Evolutionary conservation across 306 rosid species (phyloP).

Genomic region (Bauhinia variegata): DNA sequence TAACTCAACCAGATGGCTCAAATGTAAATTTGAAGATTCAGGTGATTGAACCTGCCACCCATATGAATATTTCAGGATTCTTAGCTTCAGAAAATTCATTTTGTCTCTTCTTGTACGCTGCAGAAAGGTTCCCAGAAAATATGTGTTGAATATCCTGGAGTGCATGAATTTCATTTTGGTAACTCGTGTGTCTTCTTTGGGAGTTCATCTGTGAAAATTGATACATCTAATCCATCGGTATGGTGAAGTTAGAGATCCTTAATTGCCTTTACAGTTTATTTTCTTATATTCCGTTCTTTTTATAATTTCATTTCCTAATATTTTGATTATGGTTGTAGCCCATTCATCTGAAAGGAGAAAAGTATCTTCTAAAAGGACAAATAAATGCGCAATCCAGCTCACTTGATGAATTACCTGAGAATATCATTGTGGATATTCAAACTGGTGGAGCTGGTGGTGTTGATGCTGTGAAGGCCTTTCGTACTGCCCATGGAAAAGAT

Average conservation of each 20-base stretch:
- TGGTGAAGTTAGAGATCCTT: slow-evolving; percentile 28
- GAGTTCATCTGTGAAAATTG: slow-evolving; percentile 72
- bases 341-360: slow-evolving; percentile 79
- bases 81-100: slow-evolving; percentile 37
- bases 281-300: slow-evolving; percentile 9
- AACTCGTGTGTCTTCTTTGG: slow-evolving; percentile 93
- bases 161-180: slow-evolving; percentile 75
- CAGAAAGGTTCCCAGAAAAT: slow-evolving; percentile 94
- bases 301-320: slow-evolving; percentile 10
- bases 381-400: slow-evolving; percentile 64
- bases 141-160: slow-evolving; percentile 84
- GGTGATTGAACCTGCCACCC: slow-evolving; percentile 53
- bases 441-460: slow-evolving; percentile 46
- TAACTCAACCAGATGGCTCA: slow-evolving; percentile 76
- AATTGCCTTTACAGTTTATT: slow-evolving; percentile 11
- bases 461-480: slow-evolving; percentile 54
- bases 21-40: slow-evolving; percentile 63
- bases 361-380: slow-evolving; percentile 81
- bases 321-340: slow-evolving; percentile 56
- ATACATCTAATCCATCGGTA: slow-evolving; percentile 73
- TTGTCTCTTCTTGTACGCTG: slow-evolving; percentile 45
- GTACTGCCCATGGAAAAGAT: slow-evolving; percentile 52
- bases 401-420: slow-evolving; percentile 64
- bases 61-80: slow-evolving; percentile 20
- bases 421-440: slow-evolving; percentile 64